Percentiles rank a stretch among this genome's conserved stretches.
phyloP scores from a whole-genome alignment of 345 rosid species.

The Eutrema heterophyllum region DNA sequence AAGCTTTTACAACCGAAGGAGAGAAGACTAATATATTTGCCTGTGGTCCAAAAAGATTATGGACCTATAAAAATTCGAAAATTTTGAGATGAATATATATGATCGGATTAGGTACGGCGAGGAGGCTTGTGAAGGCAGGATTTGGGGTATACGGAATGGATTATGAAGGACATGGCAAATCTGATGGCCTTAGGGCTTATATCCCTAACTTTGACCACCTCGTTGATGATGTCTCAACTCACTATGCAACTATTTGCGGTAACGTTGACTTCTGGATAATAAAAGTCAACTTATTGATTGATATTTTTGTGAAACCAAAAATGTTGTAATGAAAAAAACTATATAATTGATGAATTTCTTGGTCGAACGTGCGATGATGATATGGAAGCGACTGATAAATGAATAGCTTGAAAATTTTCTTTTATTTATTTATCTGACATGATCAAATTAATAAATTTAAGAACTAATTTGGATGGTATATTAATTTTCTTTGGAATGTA shows the following conservation, averaged over 20 bases:
- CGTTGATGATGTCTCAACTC: constrained; percentile 53
- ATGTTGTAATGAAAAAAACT: not conserved
- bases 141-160: constrained; percentile 76
- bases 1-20: not conserved
- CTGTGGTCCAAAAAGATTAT: not conserved
- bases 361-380: not conserved
- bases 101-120: constrained; percentile 53
- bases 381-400: not conserved
- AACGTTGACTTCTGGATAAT: not conserved
- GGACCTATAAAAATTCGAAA: not conserved
- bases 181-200: constrained; percentile 49
- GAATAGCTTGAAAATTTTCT: not conserved
- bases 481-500: not conserved
- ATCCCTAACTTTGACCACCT: constrained; percentile 47
- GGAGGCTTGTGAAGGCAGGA: constrained; percentile 58
- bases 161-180: constrained; percentile 92
- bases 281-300: not conserved
- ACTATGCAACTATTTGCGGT: constrained; percentile 60
- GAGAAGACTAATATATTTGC: not conserved
- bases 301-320: not conserved
- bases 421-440: not conserved
- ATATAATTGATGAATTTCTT: not conserved
- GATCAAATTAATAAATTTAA: not conserved
- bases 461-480: not conserved
- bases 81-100: not conserved